These are phyloP conservation scores for Termitomyces sp. DNA, from an alignment of 768 basidiomycete genomes.

Conservation along the genomic window DNA sequence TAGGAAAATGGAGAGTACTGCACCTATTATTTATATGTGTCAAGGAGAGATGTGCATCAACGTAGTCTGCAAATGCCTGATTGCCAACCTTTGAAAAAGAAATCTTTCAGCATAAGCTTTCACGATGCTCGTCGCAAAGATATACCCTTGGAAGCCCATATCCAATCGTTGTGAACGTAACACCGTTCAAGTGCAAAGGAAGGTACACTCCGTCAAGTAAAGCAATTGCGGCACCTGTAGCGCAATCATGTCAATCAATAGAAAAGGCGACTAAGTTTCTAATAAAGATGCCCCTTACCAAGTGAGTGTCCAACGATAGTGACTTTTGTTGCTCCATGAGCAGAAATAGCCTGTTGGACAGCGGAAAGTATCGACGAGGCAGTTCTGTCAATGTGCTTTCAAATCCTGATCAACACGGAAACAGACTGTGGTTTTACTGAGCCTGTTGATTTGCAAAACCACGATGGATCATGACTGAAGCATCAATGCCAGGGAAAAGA, in stretches of 20 bases:
- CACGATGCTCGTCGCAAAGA: not conserved
- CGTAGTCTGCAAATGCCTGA: conserved; percentile 48
- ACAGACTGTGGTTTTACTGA: not conserved
- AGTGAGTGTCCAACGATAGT: conserved; percentile 34
- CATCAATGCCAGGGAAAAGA: conserved; percentile 21
- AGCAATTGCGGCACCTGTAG: conserved; percentile 32
- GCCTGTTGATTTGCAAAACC: conserved; percentile 19
- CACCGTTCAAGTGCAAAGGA: conserved; percentile 27
- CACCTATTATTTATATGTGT: conserved; percentile 47
- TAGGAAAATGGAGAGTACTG: not conserved
- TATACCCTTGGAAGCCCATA: conserved; percentile 19
- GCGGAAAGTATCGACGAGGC: conserved; percentile 23
- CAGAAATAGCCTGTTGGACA: conserved; percentile 19
- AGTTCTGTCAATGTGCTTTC: conserved; percentile 14
- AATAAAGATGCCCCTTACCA: conserved; percentile 10
- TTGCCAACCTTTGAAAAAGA: conserved; percentile 40
- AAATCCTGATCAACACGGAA: not conserved
- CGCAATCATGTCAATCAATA: not conserved
- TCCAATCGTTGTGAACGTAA: conserved; percentile 12
- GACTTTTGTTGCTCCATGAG: conserved; percentile 17
- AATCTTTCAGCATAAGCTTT: not conserved
- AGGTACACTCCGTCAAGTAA: conserved; percentile 36
- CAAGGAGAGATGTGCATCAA: conserved; percentile 35
- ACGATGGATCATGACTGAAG: conserved; percentile 17
- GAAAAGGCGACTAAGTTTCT: not conserved